Base-by-base conservation (phyloP, 805 yeast genomes). In the Nakazawaea pomicola region DNA sequence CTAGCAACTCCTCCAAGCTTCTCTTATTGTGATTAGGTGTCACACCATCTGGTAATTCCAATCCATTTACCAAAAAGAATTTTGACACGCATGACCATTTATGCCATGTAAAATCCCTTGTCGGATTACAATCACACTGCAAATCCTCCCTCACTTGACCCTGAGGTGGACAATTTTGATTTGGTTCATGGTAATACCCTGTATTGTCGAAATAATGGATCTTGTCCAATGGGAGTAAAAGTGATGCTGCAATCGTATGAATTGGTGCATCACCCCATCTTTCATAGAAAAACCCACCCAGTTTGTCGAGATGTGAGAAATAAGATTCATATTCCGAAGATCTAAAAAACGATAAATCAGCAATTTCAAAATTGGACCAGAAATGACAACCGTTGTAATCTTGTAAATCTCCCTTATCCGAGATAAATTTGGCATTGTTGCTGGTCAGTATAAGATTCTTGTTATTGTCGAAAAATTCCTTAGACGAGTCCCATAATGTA, bases 241-340 rank as follows among this genome's bases (percentile, higher is more conserved):
- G 64, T 1, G 80, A 65, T 3, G 72, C 82, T 4, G 81, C 88
- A 45, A 81, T 64, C 3, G 85, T 72, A 57, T 81, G 88, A 33
- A 81, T 72, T 3, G 87, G 87, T 0, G 88, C 88, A 58, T 81
- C 88, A 19, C 88, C 88, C 88, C 88, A 81, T 58, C 88, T 67
- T 58, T 81, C 86, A 59, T 81, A 81, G 60, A 78, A 81, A 60
- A 81, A 80, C 33, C 83, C 83, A 19, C 85, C 85, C 2, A 76
- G 67, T 38, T 64, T 51, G 57, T 81, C 88, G 45, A 81, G 64
- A 45, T 62, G 53, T 27, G 78, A 68, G 52, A 81, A 81, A 57
- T 69, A 81, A 44, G 63, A 61, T 21, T 55, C 50, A 58, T 81
- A 81, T 15, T 72, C 74, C 36, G 71, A 67, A n/a, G 68, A 49